Evolutionary conservation across 2,329 filamentous ascomycete species (phyloP), one percentile per base, ranked within the genome.

Genomic region (Ascochyta rabiei): DNA sequence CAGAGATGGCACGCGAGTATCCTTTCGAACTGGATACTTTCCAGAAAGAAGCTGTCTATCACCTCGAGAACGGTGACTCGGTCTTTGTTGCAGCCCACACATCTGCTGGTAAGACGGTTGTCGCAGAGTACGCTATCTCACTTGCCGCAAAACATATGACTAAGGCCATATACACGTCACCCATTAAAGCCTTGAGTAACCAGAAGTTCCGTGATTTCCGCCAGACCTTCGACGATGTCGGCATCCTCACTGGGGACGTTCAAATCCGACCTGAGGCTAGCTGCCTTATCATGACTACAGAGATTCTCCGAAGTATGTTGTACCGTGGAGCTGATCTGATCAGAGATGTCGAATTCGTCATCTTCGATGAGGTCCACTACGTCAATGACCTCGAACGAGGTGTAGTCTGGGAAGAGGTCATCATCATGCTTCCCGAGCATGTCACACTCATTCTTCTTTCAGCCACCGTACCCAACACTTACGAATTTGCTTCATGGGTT

Each of bases 391-490:
- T 89, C 23, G 95, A 98, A 74, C 86, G 95, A 76, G 95, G 95
- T 69, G 95, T 99, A 6, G 95, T 99, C 0, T 99, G 95, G 95
- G 95, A 99, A 76, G 95, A 99, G 76, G 95, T 99, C 67, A 99
- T 99, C 70, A 99, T 99, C 69, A 98, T 99, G 95, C 82, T 99
- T 50, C 95, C 95, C 0, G 93, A 96, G 72, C 95, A 99, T 76
- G 91, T 99, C 34, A 96, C 95, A 2, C 83, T 99, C 19, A 99
- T 99, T 63, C 80, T 98, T 2, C 83, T 99, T 3, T 99, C 95
- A 4, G 95, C 95, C 0, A 99, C 95, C 0, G 95, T 99, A 0
- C 95, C 95, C 1, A 99, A 99, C 72, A 98, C 95, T 0, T 86
- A 97, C 60, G 95, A 99, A 72, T 99, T 99, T 68, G 95, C 95